These are phyloP conservation scores for Linnemannia schmuckeri DNA, from an alignment of 192 early-diverging fungal genomes.

Conservation along the genomic window DNA sequence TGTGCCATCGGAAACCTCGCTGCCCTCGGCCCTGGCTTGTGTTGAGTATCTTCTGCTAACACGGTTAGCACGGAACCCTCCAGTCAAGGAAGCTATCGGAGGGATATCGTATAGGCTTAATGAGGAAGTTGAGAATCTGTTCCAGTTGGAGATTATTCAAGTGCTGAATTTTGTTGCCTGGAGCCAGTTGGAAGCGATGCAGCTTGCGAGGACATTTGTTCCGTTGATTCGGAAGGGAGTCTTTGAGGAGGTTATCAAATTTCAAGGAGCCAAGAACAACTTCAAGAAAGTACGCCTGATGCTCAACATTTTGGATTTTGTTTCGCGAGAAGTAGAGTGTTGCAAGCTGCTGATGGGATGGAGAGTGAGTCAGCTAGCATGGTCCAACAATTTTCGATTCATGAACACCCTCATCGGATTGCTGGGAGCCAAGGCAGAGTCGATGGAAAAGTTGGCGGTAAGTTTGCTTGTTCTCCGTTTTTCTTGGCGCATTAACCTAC, in stretches of 20 bases:
- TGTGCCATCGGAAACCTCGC: neutral
- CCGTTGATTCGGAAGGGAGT: conserved; percentile 22
- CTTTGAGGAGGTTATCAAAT: conserved; percentile 18
- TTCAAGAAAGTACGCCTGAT: conserved; percentile 4
- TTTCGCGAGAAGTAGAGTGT: conserved; percentile 19
- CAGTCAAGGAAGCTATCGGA: neutral
- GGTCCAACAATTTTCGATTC: conserved; percentile 16
- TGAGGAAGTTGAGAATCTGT: conserved; percentile 12
- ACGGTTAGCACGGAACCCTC: neutral
- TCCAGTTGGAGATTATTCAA: conserved; percentile 24
- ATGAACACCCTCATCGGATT: conserved; percentile 23
- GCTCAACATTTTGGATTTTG: conserved; percentile 19
- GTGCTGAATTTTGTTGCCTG: conserved; percentile 11
- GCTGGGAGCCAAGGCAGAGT: conserved; percentile 15
- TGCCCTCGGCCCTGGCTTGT: conserved; percentile 23
- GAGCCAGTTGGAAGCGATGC: conserved; percentile 14
- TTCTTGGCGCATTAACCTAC: neutral
- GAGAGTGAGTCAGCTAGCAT: conserved; percentile 15
- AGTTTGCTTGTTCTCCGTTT: neutral
- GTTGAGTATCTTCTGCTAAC: conserved; percentile 28
- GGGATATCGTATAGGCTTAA: neutral
- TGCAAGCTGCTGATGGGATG: conserved; percentile 34
- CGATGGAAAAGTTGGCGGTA: conserved; percentile 16
- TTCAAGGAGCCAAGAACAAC: conserved; percentile 1
- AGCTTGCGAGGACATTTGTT: neutral